Evolutionary conservation across 176 grass and related monocot species (phyloP).

Genomic region (Phyllostachys edulis): DNA sequence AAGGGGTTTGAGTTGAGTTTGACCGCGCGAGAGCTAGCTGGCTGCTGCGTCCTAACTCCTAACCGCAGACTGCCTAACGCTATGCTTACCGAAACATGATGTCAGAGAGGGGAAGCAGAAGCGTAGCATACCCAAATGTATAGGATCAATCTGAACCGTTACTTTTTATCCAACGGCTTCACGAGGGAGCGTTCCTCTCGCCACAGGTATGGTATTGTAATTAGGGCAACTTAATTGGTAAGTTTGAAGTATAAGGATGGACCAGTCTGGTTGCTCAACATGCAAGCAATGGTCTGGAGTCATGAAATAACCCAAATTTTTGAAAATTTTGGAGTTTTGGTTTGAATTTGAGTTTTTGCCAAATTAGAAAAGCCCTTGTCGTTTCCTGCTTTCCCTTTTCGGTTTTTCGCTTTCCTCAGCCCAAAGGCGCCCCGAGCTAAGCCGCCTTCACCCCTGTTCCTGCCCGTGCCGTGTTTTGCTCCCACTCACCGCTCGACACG

Average conservation of each 20-base stretch:
- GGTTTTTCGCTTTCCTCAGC: too few relatives aligned
- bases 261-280: neutral
- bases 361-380: too few relatives aligned
- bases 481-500: too few relatives aligned
- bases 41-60: neutral
- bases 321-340: too few relatives aligned
- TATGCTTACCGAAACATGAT: conserved; percentile 20
- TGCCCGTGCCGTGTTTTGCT: accelerated
- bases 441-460: too few relatives aligned
- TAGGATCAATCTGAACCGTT: neutral
- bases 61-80: neutral
- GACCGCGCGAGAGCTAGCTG: neutral
- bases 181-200: neutral
- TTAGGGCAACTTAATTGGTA: neutral
- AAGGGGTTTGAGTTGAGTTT: neutral
- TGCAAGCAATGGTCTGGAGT: neutral
- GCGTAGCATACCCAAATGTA: neutral
- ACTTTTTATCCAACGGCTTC: neutral
- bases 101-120: neutral
- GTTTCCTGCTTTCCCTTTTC: too few relatives aligned
- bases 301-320: too few relatives aligned
- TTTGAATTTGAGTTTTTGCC: too few relatives aligned
- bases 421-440: too few relatives aligned
- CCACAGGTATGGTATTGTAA: neutral
- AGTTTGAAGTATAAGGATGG: neutral